Evolutionary conservation across 2,329 filamentous ascomycete species (phyloP), one percentile per base, ranked within the genome.

Genomic region (Cordyceps cateniannulata): DNA sequence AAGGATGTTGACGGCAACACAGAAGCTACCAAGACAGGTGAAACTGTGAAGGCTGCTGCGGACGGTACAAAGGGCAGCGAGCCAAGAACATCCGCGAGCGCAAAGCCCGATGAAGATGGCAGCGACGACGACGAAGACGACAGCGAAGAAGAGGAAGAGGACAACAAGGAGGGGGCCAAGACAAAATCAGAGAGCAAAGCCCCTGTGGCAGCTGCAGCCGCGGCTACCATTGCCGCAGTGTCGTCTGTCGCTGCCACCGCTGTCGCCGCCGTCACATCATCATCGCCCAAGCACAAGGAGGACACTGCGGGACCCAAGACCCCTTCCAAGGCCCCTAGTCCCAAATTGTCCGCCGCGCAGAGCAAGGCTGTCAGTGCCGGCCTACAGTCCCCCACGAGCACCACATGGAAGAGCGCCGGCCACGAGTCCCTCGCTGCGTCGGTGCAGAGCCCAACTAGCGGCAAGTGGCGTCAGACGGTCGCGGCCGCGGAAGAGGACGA

Each of bases 371-470:
- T 1, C 12, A 47, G 25, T 16, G 35, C 35, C 7, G 25, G 72
- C n/a, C 69, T 79, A 29, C 77, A 79, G 63, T 77, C 76, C 2
- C 76, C 77, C 2, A 77, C 73, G 12, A 70, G 72, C 14, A 72
- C 72, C 2, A 72, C 73, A 16, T 77, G 75, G 76, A 71, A 69
- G 56, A 66, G 66, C 38, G 57, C 62, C 18, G 62, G 62, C 44
- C 57, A 62, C 24, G 53, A 54, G 18, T 57, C 62, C 16, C 63
- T 68, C 47, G 64, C 62, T 20, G 65, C 65, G 20, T 65, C 63
- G 20, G 24, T 62, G 14, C 62, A 64, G 38, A 64, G 63, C 38
- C 63, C 65, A 7, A 60, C 61, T 3, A 60, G 61, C 56, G 56
- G 61, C n/a, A 62, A 22, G 10, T 62, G 61, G 61, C 48, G 35